Evolutionary conservation across 768 basidiomycete species (phyloP).

Genomic region (Mycena galericulata): DNA sequence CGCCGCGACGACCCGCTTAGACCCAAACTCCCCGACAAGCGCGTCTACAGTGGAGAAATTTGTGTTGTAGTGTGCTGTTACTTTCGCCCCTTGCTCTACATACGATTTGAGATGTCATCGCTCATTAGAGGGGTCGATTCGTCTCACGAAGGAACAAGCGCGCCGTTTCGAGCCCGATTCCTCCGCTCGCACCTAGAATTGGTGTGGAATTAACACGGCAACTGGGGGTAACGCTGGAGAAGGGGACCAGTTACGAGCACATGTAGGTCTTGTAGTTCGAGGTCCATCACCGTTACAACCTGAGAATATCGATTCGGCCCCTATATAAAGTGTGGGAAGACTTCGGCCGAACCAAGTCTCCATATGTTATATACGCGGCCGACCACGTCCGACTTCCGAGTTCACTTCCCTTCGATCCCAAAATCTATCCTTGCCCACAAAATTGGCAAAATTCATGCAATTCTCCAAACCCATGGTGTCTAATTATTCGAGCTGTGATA

Average conservation of each 20-base stretch:
- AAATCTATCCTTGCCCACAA: no score
- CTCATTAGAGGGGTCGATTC: slow-evolving; percentile 10
- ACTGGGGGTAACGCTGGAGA: neutral
- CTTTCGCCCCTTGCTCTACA: slow-evolving; percentile 75
- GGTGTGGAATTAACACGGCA: neutral
- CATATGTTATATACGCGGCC: no score
- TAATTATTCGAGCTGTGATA: no score
- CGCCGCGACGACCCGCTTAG: slow-evolving; percentile 49
- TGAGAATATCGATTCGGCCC: no score
- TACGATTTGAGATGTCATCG: neutral
- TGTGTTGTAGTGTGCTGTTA: slow-evolving; percentile 79
- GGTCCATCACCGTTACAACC: no score
- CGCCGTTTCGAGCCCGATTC: slow-evolving; percentile 76
- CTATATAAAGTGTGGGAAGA: no score
- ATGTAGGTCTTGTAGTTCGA: slow-evolving; percentile 70
- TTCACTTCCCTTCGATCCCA: no score
- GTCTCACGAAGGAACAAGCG: slow-evolving; percentile 65
- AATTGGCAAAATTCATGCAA: no score
- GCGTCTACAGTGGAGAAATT: slow-evolving; percentile 56
- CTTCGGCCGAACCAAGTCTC: no score
- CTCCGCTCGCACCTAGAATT: slow-evolving; percentile 74
- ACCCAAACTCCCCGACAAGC: slow-evolving; percentile 52
- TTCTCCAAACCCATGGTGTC: no score
- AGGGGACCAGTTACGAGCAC: slow-evolving; percentile 73
- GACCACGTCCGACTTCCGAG: no score